Evolutionary conservation across 345 rosid genomes (phyloP).

Genomic region (Anacardium occidentale): DNA sequence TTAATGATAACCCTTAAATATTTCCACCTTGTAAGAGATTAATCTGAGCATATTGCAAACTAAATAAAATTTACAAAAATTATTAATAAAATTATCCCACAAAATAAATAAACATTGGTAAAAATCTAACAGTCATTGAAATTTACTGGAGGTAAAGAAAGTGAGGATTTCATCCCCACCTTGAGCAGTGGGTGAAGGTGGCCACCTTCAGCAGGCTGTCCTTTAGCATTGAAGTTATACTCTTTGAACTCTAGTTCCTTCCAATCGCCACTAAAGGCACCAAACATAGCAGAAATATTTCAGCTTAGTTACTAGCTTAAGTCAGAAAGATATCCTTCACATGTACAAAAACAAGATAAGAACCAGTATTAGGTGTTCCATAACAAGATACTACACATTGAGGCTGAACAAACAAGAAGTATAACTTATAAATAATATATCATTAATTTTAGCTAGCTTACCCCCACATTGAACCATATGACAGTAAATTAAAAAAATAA

Average conservation of each 20-base stretch:
- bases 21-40: not conserved
- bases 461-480: not conserved
- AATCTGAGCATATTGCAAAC: not conserved
- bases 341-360: constrained; percentile 1
- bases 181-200: constrained; percentile 93
- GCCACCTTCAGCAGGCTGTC: constrained; percentile 82
- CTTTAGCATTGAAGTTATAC: constrained; percentile 87
- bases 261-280: constrained; percentile 73
- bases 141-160: constrained; percentile 1
- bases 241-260: constrained; percentile 81
- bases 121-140: not conserved
- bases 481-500: not conserved
- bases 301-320: constrained; percentile 11
- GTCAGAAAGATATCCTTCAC: not conserved
- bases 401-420: too few relatives aligned
- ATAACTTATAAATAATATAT: too few relatives aligned
- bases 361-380: not conserved
- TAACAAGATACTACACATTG: not conserved
- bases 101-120: not conserved
- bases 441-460: not conserved
- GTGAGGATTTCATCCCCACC: constrained; percentile 41
- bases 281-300: constrained; percentile 17
- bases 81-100: not conserved
- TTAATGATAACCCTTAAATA: not conserved
- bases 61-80: not conserved